phyloP scores from a whole-genome alignment of 805 yeast species.

The Candida odintsovae region DNA sequence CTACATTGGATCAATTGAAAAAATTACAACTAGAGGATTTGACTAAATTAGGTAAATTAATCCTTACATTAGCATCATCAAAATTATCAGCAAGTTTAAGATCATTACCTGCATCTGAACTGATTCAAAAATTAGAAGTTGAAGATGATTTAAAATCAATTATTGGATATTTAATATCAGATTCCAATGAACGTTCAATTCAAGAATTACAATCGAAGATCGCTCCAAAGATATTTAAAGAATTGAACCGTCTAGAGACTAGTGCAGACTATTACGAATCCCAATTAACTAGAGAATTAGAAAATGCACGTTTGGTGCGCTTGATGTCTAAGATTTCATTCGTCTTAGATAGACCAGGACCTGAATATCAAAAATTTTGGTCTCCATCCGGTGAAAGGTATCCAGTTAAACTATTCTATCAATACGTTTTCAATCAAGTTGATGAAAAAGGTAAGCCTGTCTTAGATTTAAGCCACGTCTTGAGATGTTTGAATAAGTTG shows the following conservation, averaged over 20 bases:
- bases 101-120: conserved; percentile 7
- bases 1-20: conserved; percentile 10
- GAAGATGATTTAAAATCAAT: conserved; percentile 42
- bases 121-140: conserved; percentile 27
- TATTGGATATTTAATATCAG: conserved; percentile 32
- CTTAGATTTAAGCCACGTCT: conserved; percentile 76
- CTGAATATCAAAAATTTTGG: conserved; percentile 52
- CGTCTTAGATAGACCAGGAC: conserved; percentile 69
- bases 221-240: conserved; percentile 38
- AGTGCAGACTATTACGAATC: conserved; percentile 55
- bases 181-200: conserved; percentile 21
- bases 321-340: conserved; percentile 76
- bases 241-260: conserved; percentile 45
- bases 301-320: conserved; percentile 82
- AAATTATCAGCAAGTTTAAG: conserved; percentile 25
- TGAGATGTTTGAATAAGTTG: conserved; percentile 75
- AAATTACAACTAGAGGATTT: conserved; percentile 51
- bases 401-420: conserved; percentile 68
- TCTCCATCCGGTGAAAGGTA: conserved; percentile 72
- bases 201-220: conserved; percentile 34
- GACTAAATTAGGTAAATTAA: conserved; percentile 48
- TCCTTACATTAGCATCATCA: conserved; percentile 46
- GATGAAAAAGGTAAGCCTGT: conserved; percentile 75
- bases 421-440: conserved; percentile 79
- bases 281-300: conserved; percentile 66